These are phyloP conservation scores for Venturia asperata DNA, from an alignment of 2,329 filamentous ascomycete genomes.

Conservation along the genomic window DNA sequence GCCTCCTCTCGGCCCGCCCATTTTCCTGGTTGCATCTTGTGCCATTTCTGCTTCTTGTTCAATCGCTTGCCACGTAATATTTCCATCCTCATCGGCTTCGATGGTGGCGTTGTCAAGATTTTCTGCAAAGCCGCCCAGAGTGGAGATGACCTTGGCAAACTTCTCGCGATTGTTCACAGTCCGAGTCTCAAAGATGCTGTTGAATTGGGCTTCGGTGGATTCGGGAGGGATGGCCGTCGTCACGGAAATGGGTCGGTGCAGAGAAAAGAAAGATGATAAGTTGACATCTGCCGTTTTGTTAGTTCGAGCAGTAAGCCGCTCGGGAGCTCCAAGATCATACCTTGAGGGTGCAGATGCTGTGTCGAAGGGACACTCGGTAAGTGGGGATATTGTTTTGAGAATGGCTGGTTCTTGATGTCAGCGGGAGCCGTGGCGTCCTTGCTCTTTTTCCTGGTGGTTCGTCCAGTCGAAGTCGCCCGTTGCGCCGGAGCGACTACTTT, in stretches of 20 bases:
- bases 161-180: conserved; percentile 44
- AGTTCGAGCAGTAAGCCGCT: not conserved
- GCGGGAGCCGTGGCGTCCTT: conserved; percentile 41
- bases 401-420: conserved; percentile 22
- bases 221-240: conserved; percentile 68
- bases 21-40: not conserved
- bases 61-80: conserved; percentile 5
- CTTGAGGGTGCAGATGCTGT: conserved; percentile 60
- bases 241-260: conserved; percentile 88
- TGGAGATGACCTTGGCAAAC: conserved; percentile 43
- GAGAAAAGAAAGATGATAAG: conserved; percentile 88
- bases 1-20: not conserved
- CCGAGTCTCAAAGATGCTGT: conserved; percentile 67
- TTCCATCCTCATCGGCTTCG: conserved; percentile 16
- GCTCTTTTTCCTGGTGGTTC: conserved; percentile 46
- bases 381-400: conserved; percentile 23
- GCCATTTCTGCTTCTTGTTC: conserved; percentile 4
- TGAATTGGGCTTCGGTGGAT: conserved; percentile 66
- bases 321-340: conserved; percentile 38
- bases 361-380: conserved; percentile 70
- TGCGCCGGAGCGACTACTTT: conserved; percentile 26
- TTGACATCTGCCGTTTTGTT: conserved; percentile 58
- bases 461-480: conserved; percentile 27
- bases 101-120: conserved; percentile 27
- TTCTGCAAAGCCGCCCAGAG: conserved; percentile 39